Evolutionary conservation across 2,329 filamentous ascomycete genomes (phyloP).

Genomic region (Cladosporium oxysporum): DNA sequence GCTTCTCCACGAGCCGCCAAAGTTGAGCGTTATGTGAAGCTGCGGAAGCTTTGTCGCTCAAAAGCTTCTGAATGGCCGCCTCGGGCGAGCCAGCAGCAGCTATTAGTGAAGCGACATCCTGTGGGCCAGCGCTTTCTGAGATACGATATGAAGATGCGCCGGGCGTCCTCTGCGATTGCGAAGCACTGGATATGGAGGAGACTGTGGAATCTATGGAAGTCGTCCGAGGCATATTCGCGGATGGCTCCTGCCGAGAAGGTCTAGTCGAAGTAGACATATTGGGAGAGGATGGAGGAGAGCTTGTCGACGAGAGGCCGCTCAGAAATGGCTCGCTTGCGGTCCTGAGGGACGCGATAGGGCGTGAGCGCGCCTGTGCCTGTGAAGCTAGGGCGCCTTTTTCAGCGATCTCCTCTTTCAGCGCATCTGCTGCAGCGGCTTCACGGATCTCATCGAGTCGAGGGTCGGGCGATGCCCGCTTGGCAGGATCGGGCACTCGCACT

Average conservation of each 20-base stretch:
- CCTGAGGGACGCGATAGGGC: conserved; percentile 22
- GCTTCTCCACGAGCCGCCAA: conserved; percentile 95
- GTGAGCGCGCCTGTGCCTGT: conserved; percentile 13
- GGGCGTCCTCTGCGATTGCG: conserved; percentile 38
- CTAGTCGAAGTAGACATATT: conserved; percentile 41
- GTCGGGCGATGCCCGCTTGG: conserved; percentile 25
- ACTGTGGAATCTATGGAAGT: conserved; percentile 94
- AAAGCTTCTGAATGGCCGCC: conserved; percentile 79
- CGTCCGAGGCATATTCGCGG: conserved; percentile 56
- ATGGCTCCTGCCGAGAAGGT: conserved; percentile 24
- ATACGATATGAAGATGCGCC: conserved; percentile 47
- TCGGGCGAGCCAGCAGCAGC: conserved; percentile 85
- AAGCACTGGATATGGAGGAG: conserved; percentile 55
- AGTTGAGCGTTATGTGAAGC: conserved; percentile 88
- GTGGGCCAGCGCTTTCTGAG: conserved; percentile 57
- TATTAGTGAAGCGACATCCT: conserved; percentile 78
- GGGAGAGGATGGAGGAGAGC: conserved; percentile 40
- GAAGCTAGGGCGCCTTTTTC: conserved; percentile 19
- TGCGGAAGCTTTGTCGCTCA: conserved; percentile 89
- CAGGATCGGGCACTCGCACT: conserved; percentile 25
- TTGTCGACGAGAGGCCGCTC: conserved; percentile 26
- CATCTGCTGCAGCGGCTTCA: conserved; percentile 30
- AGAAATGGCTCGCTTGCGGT: conserved; percentile 19
- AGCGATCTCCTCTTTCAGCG: conserved; percentile 29
- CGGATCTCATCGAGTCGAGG: conserved; percentile 30